A percentile compares a stretch with the other conserved stretches of the same genome.
phyloP scores from a whole-genome alignment of 1,284 basidiomycete species.

The Boletus sp. region DNA sequence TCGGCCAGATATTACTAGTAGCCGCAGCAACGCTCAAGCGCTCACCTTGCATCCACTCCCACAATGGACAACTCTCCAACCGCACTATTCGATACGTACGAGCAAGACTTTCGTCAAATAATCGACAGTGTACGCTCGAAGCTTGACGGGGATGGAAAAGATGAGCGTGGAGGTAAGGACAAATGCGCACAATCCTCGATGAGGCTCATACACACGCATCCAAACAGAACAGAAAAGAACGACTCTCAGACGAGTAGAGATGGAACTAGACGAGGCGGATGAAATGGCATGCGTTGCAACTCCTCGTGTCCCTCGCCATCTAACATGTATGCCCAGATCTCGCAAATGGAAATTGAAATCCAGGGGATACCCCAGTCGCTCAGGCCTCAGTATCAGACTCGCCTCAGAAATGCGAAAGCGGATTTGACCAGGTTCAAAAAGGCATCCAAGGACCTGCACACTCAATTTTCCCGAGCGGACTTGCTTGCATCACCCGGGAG shows the following conservation, averaged over 20 bases:
- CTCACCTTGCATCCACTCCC: not conserved
- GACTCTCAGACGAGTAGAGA: slow-evolving; percentile 80
- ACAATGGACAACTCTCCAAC: slow-evolving; percentile 77
- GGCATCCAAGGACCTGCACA: slow-evolving; percentile 61
- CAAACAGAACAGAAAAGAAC: slow-evolving; percentile 78
- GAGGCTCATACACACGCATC: slow-evolving; percentile 3
- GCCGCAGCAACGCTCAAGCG: slow-evolving; percentile 23
- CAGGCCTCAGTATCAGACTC: slow-evolving; percentile 67
- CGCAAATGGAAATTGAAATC: slow-evolving; percentile 99
- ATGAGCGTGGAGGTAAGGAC: slow-evolving; percentile 54
- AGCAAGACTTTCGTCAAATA: slow-evolving; percentile 76
- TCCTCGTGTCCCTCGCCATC: not conserved
- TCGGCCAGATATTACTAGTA: slow-evolving; percentile 22
- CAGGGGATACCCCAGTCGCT: slow-evolving; percentile 90
- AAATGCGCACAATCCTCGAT: not conserved
- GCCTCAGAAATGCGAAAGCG: slow-evolving; percentile 69
- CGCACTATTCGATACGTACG: slow-evolving; percentile 76
- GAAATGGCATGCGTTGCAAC: slow-evolving; percentile 72
- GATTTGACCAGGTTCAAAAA: slow-evolving; percentile 78
- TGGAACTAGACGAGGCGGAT: slow-evolving; percentile 97
- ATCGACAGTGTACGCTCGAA: slow-evolving; percentile 63
- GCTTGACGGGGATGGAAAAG: slow-evolving; percentile 57
- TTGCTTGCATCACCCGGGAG: slow-evolving; percentile 50
- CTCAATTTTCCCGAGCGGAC: slow-evolving; percentile 55
- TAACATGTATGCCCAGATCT: slow-evolving; percentile 54